phyloP scores from a whole-genome alignment of 2,329 filamentous ascomycete genomes.

The Neurospora sp. region DNA sequence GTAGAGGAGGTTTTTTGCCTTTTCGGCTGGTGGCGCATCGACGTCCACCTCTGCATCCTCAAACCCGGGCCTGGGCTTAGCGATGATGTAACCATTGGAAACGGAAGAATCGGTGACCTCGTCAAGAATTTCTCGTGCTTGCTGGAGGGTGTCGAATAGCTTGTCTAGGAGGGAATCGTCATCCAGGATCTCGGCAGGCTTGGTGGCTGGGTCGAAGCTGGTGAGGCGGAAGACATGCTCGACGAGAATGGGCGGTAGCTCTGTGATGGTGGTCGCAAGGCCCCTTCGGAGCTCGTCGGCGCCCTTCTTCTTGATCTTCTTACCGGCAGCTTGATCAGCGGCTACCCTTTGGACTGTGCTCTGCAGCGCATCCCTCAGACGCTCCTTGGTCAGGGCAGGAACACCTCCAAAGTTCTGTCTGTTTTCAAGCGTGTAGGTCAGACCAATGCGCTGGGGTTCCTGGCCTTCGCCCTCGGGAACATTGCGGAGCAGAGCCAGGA shows the following conservation, averaged over 20 bases:
- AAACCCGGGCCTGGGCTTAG: slow-evolving; percentile 41
- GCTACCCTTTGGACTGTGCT: slow-evolving; percentile 52
- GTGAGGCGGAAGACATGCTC: slow-evolving; percentile 71
- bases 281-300: slow-evolving; percentile 71
- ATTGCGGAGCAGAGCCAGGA: slow-evolving; percentile 69
- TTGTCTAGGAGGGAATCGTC: slow-evolving; percentile 54
- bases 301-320: slow-evolving; percentile 63
- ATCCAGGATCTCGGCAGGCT: slow-evolving; percentile 59
- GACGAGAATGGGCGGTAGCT: slow-evolving; percentile 77
- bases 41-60: slow-evolving; percentile 13
- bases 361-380: slow-evolving; percentile 59
- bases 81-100: slow-evolving; percentile 80
- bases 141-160: slow-evolving; percentile 57
- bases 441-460: slow-evolving; percentile 67
- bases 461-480: slow-evolving; percentile 76
- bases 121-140: slow-evolving; percentile 60
- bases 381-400: slow-evolving; percentile 62
- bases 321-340: slow-evolving; percentile 37
- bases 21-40: slow-evolving; percentile 23
- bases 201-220: slow-evolving; percentile 57
- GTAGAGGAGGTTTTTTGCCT: slow-evolving; percentile 54
- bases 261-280: slow-evolving; percentile 73
- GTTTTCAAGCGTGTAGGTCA: slow-evolving; percentile 69
- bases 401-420: slow-evolving; percentile 75
- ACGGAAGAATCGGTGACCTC: slow-evolving; percentile 55